phyloP scores from a whole-genome alignment of 208 protist species.

The Acanthamoeba healyi region DNA sequence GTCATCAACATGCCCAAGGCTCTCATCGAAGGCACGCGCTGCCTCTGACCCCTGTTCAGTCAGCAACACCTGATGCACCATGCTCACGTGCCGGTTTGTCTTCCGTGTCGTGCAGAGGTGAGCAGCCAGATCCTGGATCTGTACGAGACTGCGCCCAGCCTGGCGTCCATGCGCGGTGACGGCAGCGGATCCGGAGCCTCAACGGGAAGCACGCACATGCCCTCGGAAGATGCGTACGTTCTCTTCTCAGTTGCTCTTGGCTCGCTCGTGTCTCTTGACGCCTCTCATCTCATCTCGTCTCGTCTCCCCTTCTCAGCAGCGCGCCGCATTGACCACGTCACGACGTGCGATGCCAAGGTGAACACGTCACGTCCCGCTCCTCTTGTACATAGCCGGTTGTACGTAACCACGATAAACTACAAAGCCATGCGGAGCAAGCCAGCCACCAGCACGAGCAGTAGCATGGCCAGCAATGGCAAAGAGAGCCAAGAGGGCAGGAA shows the following conservation, averaged over 20 bases:
- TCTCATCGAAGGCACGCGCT: neutral
- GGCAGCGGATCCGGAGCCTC: slow-evolving; percentile 3
- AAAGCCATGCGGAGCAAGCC: too few relatives aligned
- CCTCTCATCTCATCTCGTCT: too few relatives aligned
- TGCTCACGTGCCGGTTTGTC: too few relatives aligned
- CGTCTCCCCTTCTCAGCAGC: too few relatives aligned
- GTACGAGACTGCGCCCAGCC: slow-evolving; percentile 61
- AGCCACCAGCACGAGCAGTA: neutral
- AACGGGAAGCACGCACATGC: neutral
- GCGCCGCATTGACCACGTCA: too few relatives aligned
- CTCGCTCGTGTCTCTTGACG: neutral
- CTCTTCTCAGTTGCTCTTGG: neutral
- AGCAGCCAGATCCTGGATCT: slow-evolving; percentile 63
- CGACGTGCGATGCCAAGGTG: too few relatives aligned
- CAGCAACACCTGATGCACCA: too few relatives aligned
- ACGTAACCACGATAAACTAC: too few relatives aligned
- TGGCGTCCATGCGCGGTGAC: slow-evolving; percentile 52
- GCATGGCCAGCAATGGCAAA: too few relatives aligned
- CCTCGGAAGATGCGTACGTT: neutral
- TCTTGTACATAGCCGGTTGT: too few relatives aligned
- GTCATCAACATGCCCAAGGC: slow-evolving; percentile 14
- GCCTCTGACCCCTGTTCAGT: neutral
- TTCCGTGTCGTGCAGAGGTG: neutral
- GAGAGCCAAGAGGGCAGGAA: neutral
- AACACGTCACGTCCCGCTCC: too few relatives aligned